These are phyloP conservation scores for Symbiotaphrina buchneri DNA, from an alignment of 495 filamentous ascomycete species.

Conservation along the genomic window DNA sequence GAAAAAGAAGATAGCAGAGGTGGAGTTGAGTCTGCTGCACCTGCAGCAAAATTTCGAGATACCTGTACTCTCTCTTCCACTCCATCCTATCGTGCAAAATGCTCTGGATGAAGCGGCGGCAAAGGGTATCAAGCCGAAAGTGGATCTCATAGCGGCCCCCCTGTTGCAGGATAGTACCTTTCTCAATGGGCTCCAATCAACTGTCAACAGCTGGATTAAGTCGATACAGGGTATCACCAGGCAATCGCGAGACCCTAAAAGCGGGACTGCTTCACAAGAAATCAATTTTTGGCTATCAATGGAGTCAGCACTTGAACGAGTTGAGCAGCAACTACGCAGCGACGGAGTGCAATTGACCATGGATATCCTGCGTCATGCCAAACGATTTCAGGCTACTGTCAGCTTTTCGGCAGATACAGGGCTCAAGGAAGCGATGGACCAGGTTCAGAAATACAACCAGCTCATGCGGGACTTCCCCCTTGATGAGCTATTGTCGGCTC, in stretches of 20 bases:
- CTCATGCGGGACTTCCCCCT: conserved; percentile 95
- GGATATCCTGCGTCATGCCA: conserved; percentile 83
- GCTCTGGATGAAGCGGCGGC: conserved; percentile 54
- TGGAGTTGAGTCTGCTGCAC: conserved; percentile 73
- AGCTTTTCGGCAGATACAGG: conserved; percentile 93
- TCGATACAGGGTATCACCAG: conserved; percentile 95
- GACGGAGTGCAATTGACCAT: conserved; percentile 82
- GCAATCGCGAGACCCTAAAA: conserved; percentile 69
- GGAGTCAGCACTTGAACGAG: conserved; percentile 73
- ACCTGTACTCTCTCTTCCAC: conserved; percentile 61
- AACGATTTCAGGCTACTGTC: conserved; percentile 87
- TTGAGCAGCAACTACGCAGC: conserved; percentile 67
- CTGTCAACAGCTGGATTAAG: conserved; percentile 92
- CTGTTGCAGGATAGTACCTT: conserved; percentile 70
- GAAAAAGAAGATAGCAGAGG: conserved; percentile 84
- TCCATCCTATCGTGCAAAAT: conserved; percentile 69
- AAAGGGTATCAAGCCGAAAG: conserved; percentile 37
- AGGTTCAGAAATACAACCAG: conserved; percentile 95
- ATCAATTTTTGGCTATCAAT: conserved; percentile 98
- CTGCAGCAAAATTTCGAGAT: conserved; percentile 97
- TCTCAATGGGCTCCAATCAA: conserved; percentile 80
- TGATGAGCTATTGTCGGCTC: conserved; percentile 82
- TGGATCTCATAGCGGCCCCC: conserved; percentile 49
- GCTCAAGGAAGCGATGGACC: conserved; percentile 79
- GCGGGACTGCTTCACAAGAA: conserved; percentile 81